Percentiles rank a stretch among this genome's conserved stretches.
Conservation (phyloP, 2,329 filamentous ascomycete species). For the Pseudocercospora eumusae region DNA sequence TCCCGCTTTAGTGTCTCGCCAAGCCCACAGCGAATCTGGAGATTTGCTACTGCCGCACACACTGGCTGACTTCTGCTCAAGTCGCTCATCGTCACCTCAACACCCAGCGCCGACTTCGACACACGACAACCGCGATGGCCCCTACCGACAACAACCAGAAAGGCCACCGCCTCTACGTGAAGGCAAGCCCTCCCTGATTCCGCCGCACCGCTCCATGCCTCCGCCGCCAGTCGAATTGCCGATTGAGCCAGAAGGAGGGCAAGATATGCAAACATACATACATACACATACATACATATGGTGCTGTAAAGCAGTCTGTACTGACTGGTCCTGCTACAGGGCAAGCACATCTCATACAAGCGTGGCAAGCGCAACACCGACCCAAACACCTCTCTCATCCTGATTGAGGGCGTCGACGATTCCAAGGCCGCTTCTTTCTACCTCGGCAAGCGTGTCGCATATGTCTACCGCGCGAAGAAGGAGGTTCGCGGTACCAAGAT, state of each 20-base stretch:
- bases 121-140: slow-evolving; percentile 31
- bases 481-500: slow-evolving; percentile 98
- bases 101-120: slow-evolving; percentile 22
- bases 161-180: slow-evolving; percentile 41
- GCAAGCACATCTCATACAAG: slow-evolving; percentile 97
- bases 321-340: slow-evolving; percentile 48
- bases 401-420: slow-evolving; percentile 97
- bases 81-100: slow-evolving; percentile 11
- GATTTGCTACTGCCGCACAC: not conserved
- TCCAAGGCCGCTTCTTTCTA: slow-evolving; percentile 94
- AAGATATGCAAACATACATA: slow-evolving; percentile 8
- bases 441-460: slow-evolving; percentile 97
- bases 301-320: slow-evolving; percentile 14
- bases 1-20: not conserved
- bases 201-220: slow-evolving; percentile 7
- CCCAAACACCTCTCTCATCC: slow-evolving; percentile 80
- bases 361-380: slow-evolving; percentile 89
- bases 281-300: slow-evolving; percentile 6
- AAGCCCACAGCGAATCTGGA: not conserved
- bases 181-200: slow-evolving; percentile 23
- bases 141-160: slow-evolving; percentile 26
- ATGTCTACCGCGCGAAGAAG: slow-evolving; percentile 94
- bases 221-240: slow-evolving; percentile 5
- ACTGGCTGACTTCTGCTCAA: slow-evolving; percentile 1
- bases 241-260: slow-evolving; percentile 13